Evolutionary conservation across 2,329 filamentous ascomycete species (phyloP).

Genomic region (Cyphellophora europaea): DNA sequence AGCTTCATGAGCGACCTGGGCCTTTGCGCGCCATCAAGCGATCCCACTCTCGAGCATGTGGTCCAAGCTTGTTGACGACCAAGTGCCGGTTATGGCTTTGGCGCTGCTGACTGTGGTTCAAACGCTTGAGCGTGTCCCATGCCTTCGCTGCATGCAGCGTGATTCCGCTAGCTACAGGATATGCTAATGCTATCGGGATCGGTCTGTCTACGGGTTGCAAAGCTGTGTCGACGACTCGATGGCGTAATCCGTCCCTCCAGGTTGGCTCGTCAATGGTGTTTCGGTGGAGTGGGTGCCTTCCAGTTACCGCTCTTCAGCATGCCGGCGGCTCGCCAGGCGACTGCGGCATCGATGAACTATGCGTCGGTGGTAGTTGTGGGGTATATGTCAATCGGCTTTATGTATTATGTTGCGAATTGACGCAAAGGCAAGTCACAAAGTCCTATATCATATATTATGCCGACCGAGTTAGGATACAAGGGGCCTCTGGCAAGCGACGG

Average conservation of each 20-base stretch:
- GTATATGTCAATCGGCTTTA: slow-evolving; percentile 41
- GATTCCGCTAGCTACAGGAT: slow-evolving; percentile 46
- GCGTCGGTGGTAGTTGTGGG: slow-evolving; percentile 48
- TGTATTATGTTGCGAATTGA: slow-evolving; percentile 44
- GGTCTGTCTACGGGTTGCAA: slow-evolving; percentile 37
- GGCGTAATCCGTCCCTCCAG: slow-evolving; percentile 37
- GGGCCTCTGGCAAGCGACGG: slow-evolving; percentile 27
- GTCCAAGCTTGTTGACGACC: slow-evolving; percentile 52
- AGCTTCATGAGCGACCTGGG: slow-evolving; percentile 49
- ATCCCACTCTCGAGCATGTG: slow-evolving; percentile 53
- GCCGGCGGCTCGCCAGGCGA: slow-evolving; percentile 46
- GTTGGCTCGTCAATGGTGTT: slow-evolving; percentile 35
- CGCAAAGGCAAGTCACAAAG: slow-evolving; percentile 34
- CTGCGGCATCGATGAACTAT: slow-evolving; percentile 46
- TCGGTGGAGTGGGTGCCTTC: slow-evolving; percentile 42
- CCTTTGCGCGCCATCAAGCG: slow-evolving; percentile 64
- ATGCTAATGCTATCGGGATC: slow-evolving; percentile 47
- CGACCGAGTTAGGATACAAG: slow-evolving; percentile 23
- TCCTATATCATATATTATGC: neutral
- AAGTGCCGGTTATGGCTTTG: slow-evolving; percentile 61
- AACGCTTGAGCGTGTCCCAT: slow-evolving; percentile 40
- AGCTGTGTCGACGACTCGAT: slow-evolving; percentile 40
- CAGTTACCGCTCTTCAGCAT: slow-evolving; percentile 45
- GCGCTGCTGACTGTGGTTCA: slow-evolving; percentile 51
- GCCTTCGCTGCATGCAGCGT: slow-evolving; percentile 47